Evolutionary conservation across 257 asterid genomes (phyloP).

Genomic region (Nicotiana otophora): DNA sequence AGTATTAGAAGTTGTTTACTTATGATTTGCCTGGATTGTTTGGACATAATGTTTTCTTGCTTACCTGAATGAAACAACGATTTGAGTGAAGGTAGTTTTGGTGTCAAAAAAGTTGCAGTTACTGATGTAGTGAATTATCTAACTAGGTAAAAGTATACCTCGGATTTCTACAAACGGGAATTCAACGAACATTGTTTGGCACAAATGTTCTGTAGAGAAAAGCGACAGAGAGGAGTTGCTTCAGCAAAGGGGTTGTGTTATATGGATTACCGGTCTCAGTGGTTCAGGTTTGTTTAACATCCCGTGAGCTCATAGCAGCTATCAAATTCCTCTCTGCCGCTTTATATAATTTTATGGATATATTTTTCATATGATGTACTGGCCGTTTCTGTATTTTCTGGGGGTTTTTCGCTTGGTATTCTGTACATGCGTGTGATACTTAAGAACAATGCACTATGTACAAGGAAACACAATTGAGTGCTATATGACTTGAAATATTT

Average conservation of each 20-base stretch:
- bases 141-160: conserved; percentile 40
- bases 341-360: background rate
- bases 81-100: background rate
- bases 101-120: background rate
- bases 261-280: conserved; percentile 98
- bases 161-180: conserved; percentile 53
- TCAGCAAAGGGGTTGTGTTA: conserved; percentile 92
- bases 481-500: too few species aligned
- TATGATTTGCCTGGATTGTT: background rate
- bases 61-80: background rate
- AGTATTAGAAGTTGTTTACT: background rate
- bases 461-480: too few species aligned
- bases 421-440: background rate
- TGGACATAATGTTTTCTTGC: background rate
- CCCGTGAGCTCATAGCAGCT: background rate
- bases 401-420: background rate
- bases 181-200: conserved; percentile 85
- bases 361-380: background rate
- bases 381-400: background rate
- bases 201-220: conserved; percentile 78
- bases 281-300: conserved; percentile 82
- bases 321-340: background rate
- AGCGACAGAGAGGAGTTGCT: conserved; percentile 74
- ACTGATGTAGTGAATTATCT: background rate
- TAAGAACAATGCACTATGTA: background rate